Evolutionary conservation across 306 rosid genomes (phyloP).

Genomic region (Malus fusca): DNA sequence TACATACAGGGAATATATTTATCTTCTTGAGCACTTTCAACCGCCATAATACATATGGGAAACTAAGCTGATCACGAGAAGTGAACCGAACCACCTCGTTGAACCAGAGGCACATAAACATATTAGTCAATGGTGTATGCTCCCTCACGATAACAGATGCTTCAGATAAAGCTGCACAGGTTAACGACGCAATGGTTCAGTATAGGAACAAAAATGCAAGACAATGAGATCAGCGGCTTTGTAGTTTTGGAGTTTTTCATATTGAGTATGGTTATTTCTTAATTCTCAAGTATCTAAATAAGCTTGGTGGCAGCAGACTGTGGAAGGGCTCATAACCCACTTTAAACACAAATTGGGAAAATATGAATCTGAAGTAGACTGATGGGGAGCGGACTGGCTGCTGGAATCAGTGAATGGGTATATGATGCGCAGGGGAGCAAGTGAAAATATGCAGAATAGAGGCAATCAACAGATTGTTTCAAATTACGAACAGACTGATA

Average conservation of each 20-base stretch:
- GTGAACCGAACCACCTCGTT: slow-evolving; percentile 91
- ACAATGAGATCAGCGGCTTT: neutral
- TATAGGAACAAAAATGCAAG: neutral
- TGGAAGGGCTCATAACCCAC: neutral
- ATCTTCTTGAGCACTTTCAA: slow-evolving; percentile 54
- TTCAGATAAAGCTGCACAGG: slow-evolving; percentile 69
- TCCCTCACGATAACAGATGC: slow-evolving; percentile 86
- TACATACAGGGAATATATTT: slow-evolving; percentile 81
- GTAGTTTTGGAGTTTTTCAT: neutral
- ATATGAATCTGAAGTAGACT: neutral
- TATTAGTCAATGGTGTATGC: slow-evolving; percentile 58
- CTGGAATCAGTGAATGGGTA: neutral
- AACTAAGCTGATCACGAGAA: slow-evolving; percentile 93
- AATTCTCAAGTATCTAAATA: neutral
- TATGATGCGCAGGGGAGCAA: neutral
- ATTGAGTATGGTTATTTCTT: neutral
- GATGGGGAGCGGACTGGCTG: neutral
- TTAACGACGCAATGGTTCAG: slow-evolving; percentile 9
- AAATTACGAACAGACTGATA: neutral
- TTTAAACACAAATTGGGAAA: neutral
- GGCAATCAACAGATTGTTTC: neutral
- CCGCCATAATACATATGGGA: slow-evolving; percentile 87
- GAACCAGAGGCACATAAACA: slow-evolving; percentile 88
- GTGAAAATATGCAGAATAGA: neutral
- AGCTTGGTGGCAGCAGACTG: neutral